A percentile compares a stretch with the other conserved stretches of the same genome.
These are phyloP conservation scores for Leccinellum rugosiceps DNA, from an alignment of 768 basidiomycete species.

Conservation along the genomic window DNA sequence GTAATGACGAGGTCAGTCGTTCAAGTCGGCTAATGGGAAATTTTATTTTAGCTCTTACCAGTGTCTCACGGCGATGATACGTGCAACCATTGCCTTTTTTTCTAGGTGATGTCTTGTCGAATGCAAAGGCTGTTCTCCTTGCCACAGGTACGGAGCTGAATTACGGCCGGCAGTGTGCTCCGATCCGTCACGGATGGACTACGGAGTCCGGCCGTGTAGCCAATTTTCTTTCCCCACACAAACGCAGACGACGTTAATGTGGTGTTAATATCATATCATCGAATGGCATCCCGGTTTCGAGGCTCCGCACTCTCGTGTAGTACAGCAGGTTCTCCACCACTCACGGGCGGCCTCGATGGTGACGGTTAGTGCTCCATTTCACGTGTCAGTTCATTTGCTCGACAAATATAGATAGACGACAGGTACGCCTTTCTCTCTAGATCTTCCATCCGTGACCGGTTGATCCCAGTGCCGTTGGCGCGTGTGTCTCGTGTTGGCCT, in stretches of 20 bases:
- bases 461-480: not conserved
- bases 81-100: not conserved
- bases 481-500: not conserved
- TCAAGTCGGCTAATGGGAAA: conserved; percentile 54
- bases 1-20: conserved; percentile 71
- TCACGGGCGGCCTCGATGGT: conserved; percentile 72
- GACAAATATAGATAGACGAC: not conserved
- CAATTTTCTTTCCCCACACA: conserved; percentile 7
- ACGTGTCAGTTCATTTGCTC: not conserved
- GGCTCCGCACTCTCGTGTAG: conserved; percentile 56
- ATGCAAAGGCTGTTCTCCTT: not conserved
- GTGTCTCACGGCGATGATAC: not conserved
- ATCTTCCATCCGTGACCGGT: not conserved
- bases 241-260: not conserved
- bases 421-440: conserved; percentile 52
- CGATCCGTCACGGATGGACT: conserved; percentile 38
- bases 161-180: not conserved
- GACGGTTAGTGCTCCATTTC: conserved; percentile 48
- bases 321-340: conserved; percentile 63
- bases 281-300: conserved; percentile 58
- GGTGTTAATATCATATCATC: not conserved
- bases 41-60: conserved; percentile 6
- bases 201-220: conserved; percentile 89
- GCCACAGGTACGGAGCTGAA: not conserved
- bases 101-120: not conserved